Percentiles rank a stretch among this genome's conserved stretches.
Conservation (phyloP, 164 flowering plant species). For the Pachysandra terminalis region DNA sequence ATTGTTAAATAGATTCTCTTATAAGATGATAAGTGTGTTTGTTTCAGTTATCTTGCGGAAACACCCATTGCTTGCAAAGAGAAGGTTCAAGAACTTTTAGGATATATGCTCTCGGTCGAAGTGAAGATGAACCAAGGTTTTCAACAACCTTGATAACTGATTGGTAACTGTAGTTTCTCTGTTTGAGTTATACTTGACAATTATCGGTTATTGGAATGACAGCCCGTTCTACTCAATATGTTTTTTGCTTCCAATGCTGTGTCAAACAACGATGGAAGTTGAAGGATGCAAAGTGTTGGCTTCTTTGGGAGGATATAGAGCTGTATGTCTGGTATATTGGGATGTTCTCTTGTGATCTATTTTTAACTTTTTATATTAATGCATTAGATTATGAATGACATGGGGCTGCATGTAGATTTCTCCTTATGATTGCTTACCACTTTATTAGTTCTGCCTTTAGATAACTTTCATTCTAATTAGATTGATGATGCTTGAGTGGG, state of each 20-base stretch:
- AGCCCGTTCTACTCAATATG: constrained; percentile 74
- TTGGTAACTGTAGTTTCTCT: background rate
- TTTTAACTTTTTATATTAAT: background rate
- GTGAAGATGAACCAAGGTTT: constrained; percentile 83
- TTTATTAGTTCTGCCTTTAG: background rate
- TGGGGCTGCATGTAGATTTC: background rate
- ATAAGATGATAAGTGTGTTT: constrained; percentile 12
- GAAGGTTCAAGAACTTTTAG: constrained; percentile 61
- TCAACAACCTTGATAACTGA: background rate
- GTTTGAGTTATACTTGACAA: background rate
- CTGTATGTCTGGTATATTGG: constrained; percentile 47
- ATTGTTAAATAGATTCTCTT: constrained; percentile 6
- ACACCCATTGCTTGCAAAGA: constrained; percentile 64
- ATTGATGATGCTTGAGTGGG: background rate
- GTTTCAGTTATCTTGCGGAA: constrained; percentile 80
- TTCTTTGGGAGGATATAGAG: constrained; percentile 53
- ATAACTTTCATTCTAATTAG: too few relatives aligned
- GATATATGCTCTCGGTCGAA: constrained; percentile 66
- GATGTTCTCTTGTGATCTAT: background rate
- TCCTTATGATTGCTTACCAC: background rate
- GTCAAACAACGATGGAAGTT: constrained; percentile 75
- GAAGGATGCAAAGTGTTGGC: constrained; percentile 63
- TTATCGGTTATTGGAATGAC: constrained; percentile 20
- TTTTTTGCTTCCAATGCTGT: constrained; percentile 87
- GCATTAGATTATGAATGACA: background rate